Evolutionary conservation across 129 eudicot genomes (phyloP), one percentile per base, ranked within the genome.

Genomic region (Artemisia tridentata): DNA sequence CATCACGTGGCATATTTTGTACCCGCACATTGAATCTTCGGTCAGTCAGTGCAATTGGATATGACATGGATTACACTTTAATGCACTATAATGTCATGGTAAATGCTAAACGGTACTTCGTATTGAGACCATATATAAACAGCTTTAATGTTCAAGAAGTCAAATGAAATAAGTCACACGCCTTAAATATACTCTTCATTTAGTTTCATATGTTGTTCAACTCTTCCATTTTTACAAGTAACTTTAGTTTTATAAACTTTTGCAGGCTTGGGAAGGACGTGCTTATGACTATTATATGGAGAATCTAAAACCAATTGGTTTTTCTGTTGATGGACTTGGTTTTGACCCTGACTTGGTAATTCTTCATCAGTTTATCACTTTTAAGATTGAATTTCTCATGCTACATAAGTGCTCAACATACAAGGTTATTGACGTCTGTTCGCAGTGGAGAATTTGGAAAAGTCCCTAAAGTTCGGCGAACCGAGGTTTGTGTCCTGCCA

Each of bases 311-410:
- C 82, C 71, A 63, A 76, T 92, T 45, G 98, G 98, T 38, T 92
- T 89, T 78, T 96, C 98, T 68, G 96, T 92, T 81, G 98, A 86
- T 78, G 96, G 96, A 52, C 98, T 92, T 77, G 81, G 95, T 68
- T 92, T 92, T 78, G 98, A 92, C 75, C 98, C 98, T 6, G 95
- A 89, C 16, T 71, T 92, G 96, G 98, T 92, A 74, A 80, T 59
- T 70, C 61, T 12, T 54, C 16, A 27, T 65, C 27, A 23, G 27
- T n/a, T n/a, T n/a, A n/a, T n/a, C n/a, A n/a, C n/a, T n/a, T n/a
- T n/a, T n/a, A n/a, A n/a, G n/a, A n/a, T n/a, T n/a, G n/a, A n/a
- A n/a, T n/a, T n/a, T n/a, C n/a, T n/a, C n/a, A n/a, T n/a, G n/a
- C n/a, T n/a, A n/a, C n/a, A n/a, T n/a, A n/a, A n/a, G n/a, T n/a